A percentile compares a stretch with the other conserved stretches of the same genome.
phyloP scores from a whole-genome alignment of 2,329 filamentous ascomycete species.

The Thelonectria rubi region DNA sequence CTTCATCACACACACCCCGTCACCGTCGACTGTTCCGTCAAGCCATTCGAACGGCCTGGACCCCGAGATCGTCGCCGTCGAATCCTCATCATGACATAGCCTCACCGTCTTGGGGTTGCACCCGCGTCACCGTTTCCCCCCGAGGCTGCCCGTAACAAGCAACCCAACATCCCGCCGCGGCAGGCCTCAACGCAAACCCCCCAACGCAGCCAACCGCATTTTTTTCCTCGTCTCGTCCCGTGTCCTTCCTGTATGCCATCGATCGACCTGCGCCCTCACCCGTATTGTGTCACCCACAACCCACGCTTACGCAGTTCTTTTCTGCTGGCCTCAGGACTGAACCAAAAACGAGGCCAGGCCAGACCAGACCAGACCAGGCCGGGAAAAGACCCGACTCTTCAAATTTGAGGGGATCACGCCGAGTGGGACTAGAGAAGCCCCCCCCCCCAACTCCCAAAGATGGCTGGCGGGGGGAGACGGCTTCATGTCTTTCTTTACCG shows the following conservation, averaged over 20 bases:
- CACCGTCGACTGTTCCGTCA: constrained; percentile 30
- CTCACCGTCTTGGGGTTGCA: constrained; percentile 35
- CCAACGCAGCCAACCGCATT: background rate
- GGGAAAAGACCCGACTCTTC: background rate
- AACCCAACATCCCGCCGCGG: too few species aligned
- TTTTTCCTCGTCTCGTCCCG: background rate
- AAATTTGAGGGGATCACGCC: background rate
- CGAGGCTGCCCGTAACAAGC: background rate
- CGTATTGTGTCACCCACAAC: background rate
- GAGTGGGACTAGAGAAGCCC: background rate
- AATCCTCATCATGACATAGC: constrained; percentile 35
- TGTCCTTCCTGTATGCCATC: background rate
- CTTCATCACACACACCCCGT: constrained; percentile 32
- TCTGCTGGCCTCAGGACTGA: background rate
- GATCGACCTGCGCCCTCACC: background rate
- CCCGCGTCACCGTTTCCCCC: constrained; percentile 29
- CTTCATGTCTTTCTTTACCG: constrained; percentile 32
- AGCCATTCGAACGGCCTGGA: constrained; percentile 41
- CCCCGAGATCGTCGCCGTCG: constrained; percentile 40
- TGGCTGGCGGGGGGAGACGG: background rate
- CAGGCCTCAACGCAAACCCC: too few species aligned
- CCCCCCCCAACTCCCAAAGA: background rate
- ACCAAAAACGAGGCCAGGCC: background rate
- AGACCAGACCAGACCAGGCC: too few species aligned
- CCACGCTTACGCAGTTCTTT: background rate